Conservation (phyloP, 2,329 filamentous ascomycete genomes). For the Metarhizium rileyi region DNA sequence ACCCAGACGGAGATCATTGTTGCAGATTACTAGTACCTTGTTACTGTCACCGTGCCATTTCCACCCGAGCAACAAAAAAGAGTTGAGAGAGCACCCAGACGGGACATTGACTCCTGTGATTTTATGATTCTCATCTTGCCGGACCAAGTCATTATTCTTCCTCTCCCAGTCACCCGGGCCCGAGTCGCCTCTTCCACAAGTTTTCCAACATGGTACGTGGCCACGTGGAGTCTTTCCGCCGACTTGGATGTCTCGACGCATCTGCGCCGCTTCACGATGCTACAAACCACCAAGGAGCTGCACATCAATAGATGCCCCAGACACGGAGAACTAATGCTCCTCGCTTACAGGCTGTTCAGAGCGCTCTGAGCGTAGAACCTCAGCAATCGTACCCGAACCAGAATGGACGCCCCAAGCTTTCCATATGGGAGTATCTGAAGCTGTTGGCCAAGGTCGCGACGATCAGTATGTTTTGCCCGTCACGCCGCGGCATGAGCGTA, state of each 20-base stretch:
- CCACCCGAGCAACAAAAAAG: too few species aligned
- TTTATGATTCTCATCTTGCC: not conserved
- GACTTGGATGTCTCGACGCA: not conserved
- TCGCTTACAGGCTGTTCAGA: not conserved
- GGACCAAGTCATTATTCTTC: not conserved
- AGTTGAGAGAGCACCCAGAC: not conserved
- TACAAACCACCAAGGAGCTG: too few species aligned
- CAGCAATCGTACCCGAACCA: not conserved
- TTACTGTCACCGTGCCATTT: too few species aligned
- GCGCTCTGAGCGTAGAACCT: not conserved
- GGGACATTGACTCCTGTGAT: too few species aligned
- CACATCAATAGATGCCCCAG: too few species aligned
- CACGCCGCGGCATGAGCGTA: not conserved
- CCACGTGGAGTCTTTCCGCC: too few species aligned
- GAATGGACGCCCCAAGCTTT: slow-evolving; percentile 4
- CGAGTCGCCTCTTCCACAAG: too few species aligned
- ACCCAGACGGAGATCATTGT: too few species aligned
- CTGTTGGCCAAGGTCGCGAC: slow-evolving; percentile 5
- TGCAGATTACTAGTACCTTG: too few species aligned
- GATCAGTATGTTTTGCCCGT: slow-evolving; percentile 1
- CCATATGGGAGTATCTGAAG: slow-evolving; percentile 4
- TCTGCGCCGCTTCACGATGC: too few species aligned
- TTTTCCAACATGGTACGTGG: too few species aligned
- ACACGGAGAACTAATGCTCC: not conserved
- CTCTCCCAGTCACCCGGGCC: too few species aligned